These are phyloP conservation scores for Claviceps sorghi DNA, from an alignment of 2,329 filamentous ascomycete genomes.

Conservation along the genomic window DNA sequence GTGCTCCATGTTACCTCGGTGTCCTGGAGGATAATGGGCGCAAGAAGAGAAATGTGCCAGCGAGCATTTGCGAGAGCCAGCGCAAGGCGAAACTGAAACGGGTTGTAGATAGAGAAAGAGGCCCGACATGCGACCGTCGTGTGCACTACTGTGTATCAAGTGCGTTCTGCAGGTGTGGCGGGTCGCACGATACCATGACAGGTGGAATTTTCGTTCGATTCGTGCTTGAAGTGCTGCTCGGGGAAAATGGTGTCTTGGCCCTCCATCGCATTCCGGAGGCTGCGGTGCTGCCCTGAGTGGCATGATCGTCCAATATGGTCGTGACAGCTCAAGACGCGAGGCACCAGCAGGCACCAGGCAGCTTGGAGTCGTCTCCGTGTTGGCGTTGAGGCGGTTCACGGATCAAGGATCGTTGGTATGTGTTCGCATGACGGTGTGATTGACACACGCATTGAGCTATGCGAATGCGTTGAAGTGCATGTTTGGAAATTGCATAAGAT, in stretches of 20 bases:
- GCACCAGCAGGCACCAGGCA: not conserved
- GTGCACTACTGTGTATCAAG: not conserved
- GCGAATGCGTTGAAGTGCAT: not conserved
- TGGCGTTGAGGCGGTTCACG: not conserved
- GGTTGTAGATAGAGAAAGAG: not conserved
- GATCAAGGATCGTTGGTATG: not conserved
- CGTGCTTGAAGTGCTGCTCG: not conserved
- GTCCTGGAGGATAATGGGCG: not conserved
- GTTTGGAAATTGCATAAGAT: not conserved
- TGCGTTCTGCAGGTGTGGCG: not conserved
- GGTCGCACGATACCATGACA: not conserved
- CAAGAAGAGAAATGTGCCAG: not conserved
- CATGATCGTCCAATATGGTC: conserved; percentile 1
- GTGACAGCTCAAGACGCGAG: conserved; percentile 6
- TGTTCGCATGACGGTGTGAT: not conserved
- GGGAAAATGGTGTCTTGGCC: not conserved
- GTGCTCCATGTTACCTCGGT: not conserved
- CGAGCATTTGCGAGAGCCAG: not conserved
- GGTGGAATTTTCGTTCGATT: not conserved
- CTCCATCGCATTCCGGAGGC: not conserved
- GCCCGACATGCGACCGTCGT: conserved; percentile 8
- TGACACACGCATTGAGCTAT: not conserved
- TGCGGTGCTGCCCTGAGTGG: not conserved
- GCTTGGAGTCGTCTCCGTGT: not conserved
- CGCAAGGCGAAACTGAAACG: not conserved